phyloP scores from a whole-genome alignment of 805 yeast genomes.

The Myxozyma monticola region DNA sequence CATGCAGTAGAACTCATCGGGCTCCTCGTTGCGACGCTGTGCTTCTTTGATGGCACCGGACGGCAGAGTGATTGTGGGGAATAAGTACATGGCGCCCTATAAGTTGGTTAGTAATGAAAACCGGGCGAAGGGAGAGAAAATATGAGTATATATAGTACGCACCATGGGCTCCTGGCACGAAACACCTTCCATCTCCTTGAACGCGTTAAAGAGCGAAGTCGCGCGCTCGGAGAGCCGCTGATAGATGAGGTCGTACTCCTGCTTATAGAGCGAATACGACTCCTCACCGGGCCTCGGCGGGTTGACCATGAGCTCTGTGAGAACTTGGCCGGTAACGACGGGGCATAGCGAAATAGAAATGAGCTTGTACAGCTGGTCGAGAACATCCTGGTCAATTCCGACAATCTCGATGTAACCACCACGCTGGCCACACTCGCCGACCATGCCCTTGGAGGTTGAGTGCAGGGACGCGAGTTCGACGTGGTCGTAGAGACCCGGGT shows the following conservation, averaged over 20 bases:
- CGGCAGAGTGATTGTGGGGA: constrained; percentile 74
- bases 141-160: neutral
- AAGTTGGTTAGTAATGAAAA: neutral
- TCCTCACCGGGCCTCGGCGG: constrained; percentile 82
- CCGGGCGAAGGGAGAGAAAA: neutral
- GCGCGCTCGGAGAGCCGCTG: constrained; percentile 66
- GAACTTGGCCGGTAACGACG: constrained; percentile 91
- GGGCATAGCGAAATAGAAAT: constrained; percentile 92
- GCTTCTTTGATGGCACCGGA: constrained; percentile 66
- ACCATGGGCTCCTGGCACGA: constrained; percentile 71
- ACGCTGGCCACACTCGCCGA: constrained; percentile 99
- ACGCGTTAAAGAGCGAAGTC: constrained; percentile 62
- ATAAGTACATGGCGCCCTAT: constrained; percentile 92
- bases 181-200: constrained; percentile 75
- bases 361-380: constrained; percentile 72
- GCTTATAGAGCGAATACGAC: constrained; percentile 64
- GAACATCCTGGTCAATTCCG: constrained; percentile 72
- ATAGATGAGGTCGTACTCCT: constrained; percentile 65
- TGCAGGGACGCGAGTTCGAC: constrained; percentile 92
- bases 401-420: constrained; percentile 97
- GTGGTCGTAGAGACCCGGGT: constrained; percentile 58
- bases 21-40: constrained; percentile 51
- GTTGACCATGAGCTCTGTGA: constrained; percentile 88
- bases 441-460: constrained; percentile 96
- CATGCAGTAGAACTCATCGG: constrained; percentile 89